These are phyloP conservation scores for Helianthus tuberosus DNA, from an alignment of 129 eudicot genomes.

Conservation along the genomic window DNA sequence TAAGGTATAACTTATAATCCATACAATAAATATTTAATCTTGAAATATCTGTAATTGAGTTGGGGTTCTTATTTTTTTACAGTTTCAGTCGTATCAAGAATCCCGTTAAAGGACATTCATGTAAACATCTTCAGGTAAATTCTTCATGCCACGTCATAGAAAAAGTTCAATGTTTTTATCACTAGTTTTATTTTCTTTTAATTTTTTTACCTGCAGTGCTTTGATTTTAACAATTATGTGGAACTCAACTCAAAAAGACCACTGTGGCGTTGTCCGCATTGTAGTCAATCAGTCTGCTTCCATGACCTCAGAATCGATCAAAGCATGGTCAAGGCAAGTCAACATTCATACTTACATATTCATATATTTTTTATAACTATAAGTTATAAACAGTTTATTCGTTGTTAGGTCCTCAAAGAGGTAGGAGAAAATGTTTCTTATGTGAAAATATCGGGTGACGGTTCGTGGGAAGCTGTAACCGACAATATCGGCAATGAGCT, in stretches of 20 bases:
- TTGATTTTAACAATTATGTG: conserved; percentile 77
- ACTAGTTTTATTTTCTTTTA: too few species aligned
- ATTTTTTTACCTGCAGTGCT: conserved; percentile 50
- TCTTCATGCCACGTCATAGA: conserved; percentile 11
- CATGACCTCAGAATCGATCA: conserved; percentile 75
- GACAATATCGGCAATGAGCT: conserved; percentile 40
- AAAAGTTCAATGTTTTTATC: neutral
- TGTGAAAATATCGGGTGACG: conserved; percentile 67
- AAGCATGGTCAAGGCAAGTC: conserved; percentile 80
- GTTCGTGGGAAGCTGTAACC: conserved; percentile 64
- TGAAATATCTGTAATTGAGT: neutral
- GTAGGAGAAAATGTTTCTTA: conserved; percentile 59
- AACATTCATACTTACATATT: conserved; percentile 7
- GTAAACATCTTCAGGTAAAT: conserved; percentile 84
- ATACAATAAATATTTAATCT: neutral
- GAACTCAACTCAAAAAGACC: conserved; percentile 79
- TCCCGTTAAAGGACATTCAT: conserved; percentile 83
- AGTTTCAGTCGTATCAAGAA: conserved; percentile 67
- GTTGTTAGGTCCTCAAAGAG: conserved; percentile 65
- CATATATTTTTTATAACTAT: neutral
- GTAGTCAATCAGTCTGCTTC: conserved; percentile 75
- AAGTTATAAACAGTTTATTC: neutral
- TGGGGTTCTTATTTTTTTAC: conserved; percentile 25
- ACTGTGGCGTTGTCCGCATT: conserved; percentile 91
- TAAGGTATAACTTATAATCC: conserved; percentile 51